A percentile compares a stretch with the other conserved stretches of the same genome.
Evolutionary conservation across 805 yeast species (phyloP).

Genomic region (Zygosaccharomyces kombuchaensis): DNA sequence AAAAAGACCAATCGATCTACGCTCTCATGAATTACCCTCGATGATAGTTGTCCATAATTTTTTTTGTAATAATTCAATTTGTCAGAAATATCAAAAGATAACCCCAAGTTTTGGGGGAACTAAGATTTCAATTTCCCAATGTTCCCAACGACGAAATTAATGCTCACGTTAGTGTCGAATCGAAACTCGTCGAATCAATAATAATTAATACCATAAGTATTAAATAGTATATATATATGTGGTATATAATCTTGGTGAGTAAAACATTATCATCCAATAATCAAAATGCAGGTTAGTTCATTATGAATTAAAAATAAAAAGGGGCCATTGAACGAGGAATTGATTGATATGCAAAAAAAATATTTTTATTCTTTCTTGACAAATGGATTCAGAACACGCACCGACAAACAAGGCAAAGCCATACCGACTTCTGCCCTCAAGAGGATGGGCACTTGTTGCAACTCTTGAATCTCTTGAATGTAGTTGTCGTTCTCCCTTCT

Average conservation of each 20-base stretch:
- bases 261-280: slow-evolving; percentile 4
- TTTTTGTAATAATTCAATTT: no score
- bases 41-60: no score
- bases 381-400: slow-evolving; percentile 87
- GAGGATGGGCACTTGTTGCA: slow-evolving; percentile 76
- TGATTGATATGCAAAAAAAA: neutral
- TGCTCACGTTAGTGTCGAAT: no score
- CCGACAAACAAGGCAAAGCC: slow-evolving; percentile 93
- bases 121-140: no score
- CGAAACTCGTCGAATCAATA: no score
- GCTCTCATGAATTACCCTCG: no score
- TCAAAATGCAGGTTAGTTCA: slow-evolving; percentile 5
- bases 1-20: no score
- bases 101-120: no score
- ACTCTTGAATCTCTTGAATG: slow-evolving; percentile 78
- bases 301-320: neutral
- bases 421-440: slow-evolving; percentile 90
- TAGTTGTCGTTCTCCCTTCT: slow-evolving; percentile 56
- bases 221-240: neutral
- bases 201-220: neutral
- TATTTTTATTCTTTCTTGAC: slow-evolving; percentile 22
- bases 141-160: no score
- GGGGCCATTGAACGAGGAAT: neutral
- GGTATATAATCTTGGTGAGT: slow-evolving; percentile 1
- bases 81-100: no score